Evolutionary conservation across 2,329 filamentous ascomycete genomes (phyloP), one percentile per base, ranked within the genome.

Genomic region (Cladophialophora carrionii): DNA sequence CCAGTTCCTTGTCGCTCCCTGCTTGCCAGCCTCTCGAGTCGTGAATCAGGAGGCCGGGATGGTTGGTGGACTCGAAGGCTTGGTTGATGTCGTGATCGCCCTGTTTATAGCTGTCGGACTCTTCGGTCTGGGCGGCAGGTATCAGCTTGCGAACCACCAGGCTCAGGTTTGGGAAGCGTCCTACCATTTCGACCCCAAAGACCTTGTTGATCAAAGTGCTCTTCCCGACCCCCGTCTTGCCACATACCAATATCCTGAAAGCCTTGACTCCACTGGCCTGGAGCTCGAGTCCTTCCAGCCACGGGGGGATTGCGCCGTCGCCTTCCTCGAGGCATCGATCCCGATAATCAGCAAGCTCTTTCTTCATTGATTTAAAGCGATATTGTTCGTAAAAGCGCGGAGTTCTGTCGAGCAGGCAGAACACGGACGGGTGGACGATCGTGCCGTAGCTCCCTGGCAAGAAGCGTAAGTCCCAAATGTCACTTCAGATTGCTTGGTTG

Each of bases 11-110:
- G 43, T 75, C 74, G 24, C 71, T 73, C 29, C 74, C 74, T 41
- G 73, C 74, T 65, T 76, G 74, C 68, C 76, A 76, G 3, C 75
- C 75, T 57, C 74, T 71, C 37, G 74, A 76, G 57, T 77, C 75
- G 55, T 77, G 75, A 31, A 76, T 68, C n/a, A 77, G 66, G 5
- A 76, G 58, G 58, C 75, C 75, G 12, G 73, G 74, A 60, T 74
- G 67, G 43, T 75, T 73, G n/a, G 73, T 70, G 46, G 71, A 74
- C 32, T 68, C 72, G 49, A 76, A 74, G 26, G 73, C 74, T 31
- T 74, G 57, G 41, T 71, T 72, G 31, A 76, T 72, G 59, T 76
- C 73, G 58, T 76, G 75, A 10, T 71, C 67, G 37, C 74, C 75
- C 63, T 73, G 68, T 58, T 66, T 61, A 29, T 73, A 70, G 61